Evolutionary conservation across 2,329 filamentous ascomycete genomes (phyloP).

Genomic region (Grosmannia penicillata): DNA sequence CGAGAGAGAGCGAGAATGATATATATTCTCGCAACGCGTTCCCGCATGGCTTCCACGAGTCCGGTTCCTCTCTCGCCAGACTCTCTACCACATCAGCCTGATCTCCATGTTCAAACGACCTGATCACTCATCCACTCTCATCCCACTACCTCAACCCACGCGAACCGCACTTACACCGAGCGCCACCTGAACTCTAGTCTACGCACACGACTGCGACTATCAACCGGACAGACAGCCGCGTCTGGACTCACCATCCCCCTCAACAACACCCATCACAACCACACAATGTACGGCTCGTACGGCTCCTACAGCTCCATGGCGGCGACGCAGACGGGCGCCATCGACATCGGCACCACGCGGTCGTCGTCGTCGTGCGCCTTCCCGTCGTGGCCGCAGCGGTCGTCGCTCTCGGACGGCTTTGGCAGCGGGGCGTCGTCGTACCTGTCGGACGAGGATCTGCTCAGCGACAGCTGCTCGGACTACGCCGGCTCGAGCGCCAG

Average conservation of each 20-base stretch:
- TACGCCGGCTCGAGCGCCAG: conserved; percentile 32
- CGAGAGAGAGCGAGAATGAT: background rate
- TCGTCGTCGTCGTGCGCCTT: conserved; percentile 31
- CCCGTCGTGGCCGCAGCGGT: conserved; percentile 42
- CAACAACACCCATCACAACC: conserved; percentile 10
- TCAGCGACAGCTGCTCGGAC: conserved; percentile 30
- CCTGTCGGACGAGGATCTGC: conserved; percentile 49
- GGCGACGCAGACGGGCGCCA: conserved; percentile 21
- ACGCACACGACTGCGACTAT: too few species aligned
- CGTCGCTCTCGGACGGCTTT: conserved; percentile 30
- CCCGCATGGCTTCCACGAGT: background rate
- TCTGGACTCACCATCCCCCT: too few species aligned
- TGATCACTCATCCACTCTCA: background rate
- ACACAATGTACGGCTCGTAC: conserved; percentile 33
- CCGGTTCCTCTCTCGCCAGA: background rate
- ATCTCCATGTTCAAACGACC: background rate
- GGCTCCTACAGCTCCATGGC: conserved; percentile 33
- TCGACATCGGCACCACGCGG: conserved; percentile 30
- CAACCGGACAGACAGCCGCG: too few species aligned
- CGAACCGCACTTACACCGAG: too few species aligned
- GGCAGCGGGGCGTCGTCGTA: conserved; percentile 36
- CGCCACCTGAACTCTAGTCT: too few species aligned
- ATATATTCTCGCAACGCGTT: conserved; percentile 4
- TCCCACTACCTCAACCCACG: too few species aligned
- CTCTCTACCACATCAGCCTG: background rate